Evolutionary conservation across 805 yeast genomes (phyloP).

Genomic region (Yarrowia alimentaria): DNA sequence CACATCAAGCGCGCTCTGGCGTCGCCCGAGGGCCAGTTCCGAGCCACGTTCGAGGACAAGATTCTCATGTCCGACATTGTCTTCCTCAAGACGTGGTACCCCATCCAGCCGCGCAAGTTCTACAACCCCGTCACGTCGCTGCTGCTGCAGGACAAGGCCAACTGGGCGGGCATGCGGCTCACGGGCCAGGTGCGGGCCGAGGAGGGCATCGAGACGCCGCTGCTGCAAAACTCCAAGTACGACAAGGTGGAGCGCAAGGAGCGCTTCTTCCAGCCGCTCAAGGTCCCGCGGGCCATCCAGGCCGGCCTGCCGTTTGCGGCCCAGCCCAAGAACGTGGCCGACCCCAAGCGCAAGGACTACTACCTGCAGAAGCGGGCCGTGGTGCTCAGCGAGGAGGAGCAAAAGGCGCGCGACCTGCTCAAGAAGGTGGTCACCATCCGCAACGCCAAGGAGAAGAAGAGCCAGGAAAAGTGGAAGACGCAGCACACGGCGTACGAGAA

Average conservation of each 20-base stretch:
- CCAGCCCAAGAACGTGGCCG: conserved; percentile 70
- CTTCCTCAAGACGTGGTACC: conserved; percentile 94
- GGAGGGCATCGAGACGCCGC: conserved; percentile 61
- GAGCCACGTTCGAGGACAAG: conserved; percentile 97
- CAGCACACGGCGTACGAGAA: conserved; percentile 73
- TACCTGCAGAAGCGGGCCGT: conserved; percentile 91
- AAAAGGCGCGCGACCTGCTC: conserved; percentile 85
- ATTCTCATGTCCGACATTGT: conserved; percentile 79
- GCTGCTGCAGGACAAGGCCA: conserved; percentile 67
- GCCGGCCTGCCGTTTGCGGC: conserved; percentile 85
- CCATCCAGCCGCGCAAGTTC: conserved; percentile 83
- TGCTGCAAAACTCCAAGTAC: conserved; percentile 51
- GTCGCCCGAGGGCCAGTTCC: conserved; percentile 90
- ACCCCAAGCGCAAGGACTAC: conserved; percentile 51
- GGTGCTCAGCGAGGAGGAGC: conserved; percentile 86
- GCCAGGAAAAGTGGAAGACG: conserved; percentile 66
- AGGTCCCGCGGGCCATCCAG: conserved; percentile 77
- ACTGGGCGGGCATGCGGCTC: conserved; percentile 95
- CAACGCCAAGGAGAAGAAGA: conserved; percentile 80
- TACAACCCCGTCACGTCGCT: conserved; percentile 96
- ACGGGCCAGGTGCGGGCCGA: conserved; percentile 93
- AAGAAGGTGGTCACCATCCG: conserved; percentile 82
- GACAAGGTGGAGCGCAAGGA: conserved; percentile 78
- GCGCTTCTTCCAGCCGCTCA: conserved; percentile 81
- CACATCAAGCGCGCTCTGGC: conserved; percentile 93